Evolutionary conservation across 495 filamentous ascomycete species (phyloP), one percentile per base, ranked within the genome.

Genomic region (Penicillium coprophilum): DNA sequence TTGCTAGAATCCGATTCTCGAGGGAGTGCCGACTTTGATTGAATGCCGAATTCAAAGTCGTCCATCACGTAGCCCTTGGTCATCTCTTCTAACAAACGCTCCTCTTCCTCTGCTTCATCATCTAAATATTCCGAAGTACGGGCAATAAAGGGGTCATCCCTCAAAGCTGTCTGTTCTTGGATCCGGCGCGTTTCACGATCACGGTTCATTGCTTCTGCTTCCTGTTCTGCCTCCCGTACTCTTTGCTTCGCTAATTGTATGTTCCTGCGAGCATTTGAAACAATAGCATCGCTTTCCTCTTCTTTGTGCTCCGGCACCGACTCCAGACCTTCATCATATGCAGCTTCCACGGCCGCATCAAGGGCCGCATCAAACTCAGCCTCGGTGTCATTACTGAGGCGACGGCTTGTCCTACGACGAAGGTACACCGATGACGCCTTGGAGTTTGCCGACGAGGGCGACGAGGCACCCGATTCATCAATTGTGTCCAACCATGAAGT

Each of bases 401-500:
- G 80, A 24, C 85, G 81, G 43, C 90, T 83, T 57, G 78, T 82
- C 60, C 87, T 87, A 53, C 86, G 80, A 48, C 84, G 81, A 20
- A 92, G 68, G 49, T 83, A 84, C 40, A 87, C 67, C 3, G 85
- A 88, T 3, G 89, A 92, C 7, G 85, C 83, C 50, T 88, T 77
- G 0, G 92, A 95, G 68, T 91, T 88, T 2, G 89, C 79, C n/a
- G 90, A 96, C 3, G 90, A 88, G 20, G 84, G 77, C 6, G 84
- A 86, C 21, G 92, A 96, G 15, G 84, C 87, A 31, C 87, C 91
- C 9, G 92, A 96, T 67, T 98, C 94, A 70, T 97, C 93, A 52
- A 97, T 97, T 0, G 94, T 95, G 66, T 97, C 92, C 9, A 98
- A 73, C 94, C 94, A 98, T 6, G 92, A 96, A 21, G 88, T 88